A percentile compares a stretch with the other conserved stretches of the same genome.
Conservation (phyloP, 805 yeast species). For the Citeromyces matritensis region DNA sequence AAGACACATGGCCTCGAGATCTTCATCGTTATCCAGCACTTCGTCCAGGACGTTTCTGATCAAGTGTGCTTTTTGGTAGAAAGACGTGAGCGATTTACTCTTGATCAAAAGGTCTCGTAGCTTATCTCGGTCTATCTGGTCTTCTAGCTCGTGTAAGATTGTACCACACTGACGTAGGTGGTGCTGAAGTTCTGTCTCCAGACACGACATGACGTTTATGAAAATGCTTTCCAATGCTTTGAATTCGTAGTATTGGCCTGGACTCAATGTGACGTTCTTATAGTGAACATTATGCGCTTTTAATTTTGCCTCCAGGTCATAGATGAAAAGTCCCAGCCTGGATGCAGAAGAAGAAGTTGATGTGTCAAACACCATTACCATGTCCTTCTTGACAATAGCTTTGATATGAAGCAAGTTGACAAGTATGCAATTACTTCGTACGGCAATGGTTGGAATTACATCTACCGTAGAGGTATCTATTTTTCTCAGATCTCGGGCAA, state of each 20-base stretch:
- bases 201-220: constrained; percentile 62
- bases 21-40: constrained; percentile 75
- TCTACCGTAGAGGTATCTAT: constrained; percentile 64
- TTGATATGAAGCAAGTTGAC: constrained; percentile 78
- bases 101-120: constrained; percentile 59
- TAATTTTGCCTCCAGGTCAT: constrained; percentile 69
- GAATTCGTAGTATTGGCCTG: constrained; percentile 57
- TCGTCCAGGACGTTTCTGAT: constrained; percentile 78
- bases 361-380: constrained; percentile 76
- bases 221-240: constrained; percentile 72
- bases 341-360: constrained; percentile 47
- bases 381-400: constrained; percentile 71
- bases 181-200: constrained; percentile 60
- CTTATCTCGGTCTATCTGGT: constrained; percentile 62
- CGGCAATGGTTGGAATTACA: constrained; percentile 81
- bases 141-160: constrained; percentile 59
- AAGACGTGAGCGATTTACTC: constrained; percentile 56
- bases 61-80: constrained; percentile 60
- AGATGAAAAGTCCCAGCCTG: constrained; percentile 62
- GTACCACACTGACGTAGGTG: constrained; percentile 44
- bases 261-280: constrained; percentile 11
- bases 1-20: constrained; percentile 65
- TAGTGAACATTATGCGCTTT: constrained; percentile 12
- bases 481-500: constrained; percentile 78
- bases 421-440: constrained; percentile 62